A percentile compares a stretch with the other conserved stretches of the same genome.
Evolutionary conservation across 2,329 filamentous ascomycete species (phyloP).

Genomic region (Fusarium sp.): DNA sequence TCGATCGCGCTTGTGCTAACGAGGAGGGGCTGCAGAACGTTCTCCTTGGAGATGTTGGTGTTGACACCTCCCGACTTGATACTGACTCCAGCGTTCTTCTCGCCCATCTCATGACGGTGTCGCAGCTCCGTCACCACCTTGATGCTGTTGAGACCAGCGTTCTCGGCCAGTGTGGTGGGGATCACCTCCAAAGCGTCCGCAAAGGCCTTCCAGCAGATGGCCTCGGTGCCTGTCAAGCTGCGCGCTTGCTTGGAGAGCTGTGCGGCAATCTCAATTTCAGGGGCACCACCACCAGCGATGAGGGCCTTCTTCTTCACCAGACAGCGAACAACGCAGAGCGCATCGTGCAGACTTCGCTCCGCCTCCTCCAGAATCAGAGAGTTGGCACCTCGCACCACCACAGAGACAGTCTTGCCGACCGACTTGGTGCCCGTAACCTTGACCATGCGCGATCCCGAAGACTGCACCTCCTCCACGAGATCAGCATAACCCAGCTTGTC

Average conservation of each 20-base stretch:
- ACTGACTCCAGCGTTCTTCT: slow-evolving; percentile 96
- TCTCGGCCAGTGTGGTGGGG: slow-evolving; percentile 95
- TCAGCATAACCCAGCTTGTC: slow-evolving; percentile 97
- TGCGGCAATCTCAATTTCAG: slow-evolving; percentile 95
- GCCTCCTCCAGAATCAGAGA: slow-evolving; percentile 95
- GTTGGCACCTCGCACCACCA: slow-evolving; percentile 96
- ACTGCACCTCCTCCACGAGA: slow-evolving; percentile 90
- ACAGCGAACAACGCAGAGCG: slow-evolving; percentile 96
- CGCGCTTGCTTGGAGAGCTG: slow-evolving; percentile 85
- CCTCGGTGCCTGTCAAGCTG: slow-evolving; percentile 88
- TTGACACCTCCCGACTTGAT: slow-evolving; percentile 98
- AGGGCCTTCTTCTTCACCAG: slow-evolving; percentile 99
- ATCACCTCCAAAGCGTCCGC: slow-evolving; percentile 98
- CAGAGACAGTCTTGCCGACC: slow-evolving; percentile 88
- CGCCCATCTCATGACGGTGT: slow-evolving; percentile 93
- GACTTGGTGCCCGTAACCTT: slow-evolving; percentile 93
- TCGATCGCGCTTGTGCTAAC: slow-evolving; percentile 98
- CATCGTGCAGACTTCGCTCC: slow-evolving; percentile 95
- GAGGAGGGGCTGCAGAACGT: slow-evolving; percentile 93
- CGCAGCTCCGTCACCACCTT: slow-evolving; percentile 97
- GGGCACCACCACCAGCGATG: slow-evolving; percentile 94
- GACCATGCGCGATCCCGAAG: slow-evolving; percentile 89
- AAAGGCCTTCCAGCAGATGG: slow-evolving; percentile 99
- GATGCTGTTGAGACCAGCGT: slow-evolving; percentile 97
- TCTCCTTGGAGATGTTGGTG: slow-evolving; percentile 95